Base-by-base conservation (phyloP, 1,284 basidiomycete genomes). In the Albatrellus sp. region DNA sequence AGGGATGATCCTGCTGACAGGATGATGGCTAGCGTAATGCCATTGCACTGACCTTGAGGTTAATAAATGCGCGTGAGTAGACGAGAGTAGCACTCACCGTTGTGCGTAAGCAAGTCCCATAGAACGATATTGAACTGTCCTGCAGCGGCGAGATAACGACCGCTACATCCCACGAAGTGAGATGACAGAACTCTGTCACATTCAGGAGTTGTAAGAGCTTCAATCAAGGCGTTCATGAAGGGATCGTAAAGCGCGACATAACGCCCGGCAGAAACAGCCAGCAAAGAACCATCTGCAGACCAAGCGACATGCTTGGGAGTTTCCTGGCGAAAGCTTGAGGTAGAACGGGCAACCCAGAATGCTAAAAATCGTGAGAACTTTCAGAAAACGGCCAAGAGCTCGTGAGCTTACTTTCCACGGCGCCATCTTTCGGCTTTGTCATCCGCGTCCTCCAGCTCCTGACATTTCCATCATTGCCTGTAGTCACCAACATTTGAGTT, bases 211-310 rank as follows among this genome's bases (percentile, higher is more conserved):
- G 77, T 71, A 38, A 96, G 67, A 0, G 76, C 77, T 43, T 77
- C 75, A 13, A 76, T 66, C 19, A 89, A 64, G n/a, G 70, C 61
- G 52, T 82, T 86, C 37, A 76, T 79, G 24, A 68, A 57, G 0
- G 87, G 74, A 54, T 90, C 81, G 65, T 90, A 96, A 2, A 98
- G 61, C 5, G 80, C 79, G 40, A 94, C 71, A 46, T 79, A 75
- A 16, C 72, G 58, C 0, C 77, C 79, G 43, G 88, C 74, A 7
- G 81, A 71, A 6, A 94, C 71, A 4, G 84, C 87, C 20, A 98
- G 66, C 33, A 98, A 69, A 10, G 92, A 92, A 7, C 79, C 86
- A 58, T 98, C 94, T 1, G 74, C 74, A 5, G 92, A 90, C 77
- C 90, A 97, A 0, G 79, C 72, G 0, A 76, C 67, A 44, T 80